Evolutionary conservation across 208 protist genomes (phyloP), one percentile per base, ranked within the genome.

Genomic region (Novymonas esmeraldas): DNA sequence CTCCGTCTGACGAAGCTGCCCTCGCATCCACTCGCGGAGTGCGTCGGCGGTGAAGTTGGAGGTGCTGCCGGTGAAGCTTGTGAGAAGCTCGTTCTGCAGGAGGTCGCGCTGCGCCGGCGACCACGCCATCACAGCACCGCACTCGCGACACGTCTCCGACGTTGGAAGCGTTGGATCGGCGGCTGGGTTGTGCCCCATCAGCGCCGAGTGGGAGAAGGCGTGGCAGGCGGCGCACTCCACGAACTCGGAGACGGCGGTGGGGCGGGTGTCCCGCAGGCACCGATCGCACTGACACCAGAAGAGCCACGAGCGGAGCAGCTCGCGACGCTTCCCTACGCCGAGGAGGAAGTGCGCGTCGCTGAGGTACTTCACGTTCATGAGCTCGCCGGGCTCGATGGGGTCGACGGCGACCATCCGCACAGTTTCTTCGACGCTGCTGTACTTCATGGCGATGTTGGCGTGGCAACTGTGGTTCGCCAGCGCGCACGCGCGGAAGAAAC

Each of bases 401-500:
- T 80, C 79, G 7, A 95, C 90, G 2, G 80, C 74, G 50, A 92
- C 81, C 78, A 95, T 89, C 29, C 81, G 92, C 39, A 93, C 85
- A 2, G 83, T 86, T n/a, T 84, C 58, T 13, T 82, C 71, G 7
- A 50, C 55, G 14, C 56, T 62, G 67, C 71, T 85, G 60, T 87
- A 92, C 77, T 95, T 95, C 87, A 95, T 95, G 28, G 90, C 90
- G n/a, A 90, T 85, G 78, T 95, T 95, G 31, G 90, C 84, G 42
- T 70, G 59, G 66, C 90, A 95, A 73, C 85, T 93, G 81, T 95
- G 90, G 68, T 95, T 95, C 18, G 86, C 85, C 58, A 95, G 65
- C 39, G 90, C 90, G 45, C 90, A 95, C 4, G 82, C 78, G 57
- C 90, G 84, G 60, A 95, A 95, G 76, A 95, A 93, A 39, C 90